A percentile compares a stretch with the other conserved stretches of the same genome.
phyloP scores from a whole-genome alignment of 768 basidiomycete genomes.

The Leucosporidium creatinivorum region DNA sequence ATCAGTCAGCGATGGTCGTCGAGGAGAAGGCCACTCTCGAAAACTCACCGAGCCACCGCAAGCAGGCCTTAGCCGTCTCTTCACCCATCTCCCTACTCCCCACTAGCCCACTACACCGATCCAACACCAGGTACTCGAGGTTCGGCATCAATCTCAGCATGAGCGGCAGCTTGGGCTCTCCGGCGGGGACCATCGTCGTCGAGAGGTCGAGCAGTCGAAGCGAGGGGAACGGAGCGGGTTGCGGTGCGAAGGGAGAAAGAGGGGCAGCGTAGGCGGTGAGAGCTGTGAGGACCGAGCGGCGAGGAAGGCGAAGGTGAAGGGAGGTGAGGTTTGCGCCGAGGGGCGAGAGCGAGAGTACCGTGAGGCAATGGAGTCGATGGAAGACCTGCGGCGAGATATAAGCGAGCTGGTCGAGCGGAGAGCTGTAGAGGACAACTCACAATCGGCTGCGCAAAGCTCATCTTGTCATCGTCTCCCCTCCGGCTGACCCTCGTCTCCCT shows the following conservation, averaged over 20 bases:
- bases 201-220: slow-evolving; percentile 68
- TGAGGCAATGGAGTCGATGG: slow-evolving; percentile 48
- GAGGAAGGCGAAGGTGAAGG: slow-evolving; percentile 65
- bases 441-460: slow-evolving; percentile 66
- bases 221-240: slow-evolving; percentile 44
- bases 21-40: background rate
- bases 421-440: slow-evolving; percentile 55
- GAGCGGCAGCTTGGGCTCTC: slow-evolving; percentile 51
- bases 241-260: slow-evolving; percentile 1
- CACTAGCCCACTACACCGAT: slow-evolving; percentile 54
- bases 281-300: slow-evolving; percentile 54
- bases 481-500: too few relatives aligned
- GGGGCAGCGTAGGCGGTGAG: slow-evolving; percentile 32
- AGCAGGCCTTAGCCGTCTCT: slow-evolving; percentile 10
- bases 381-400: slow-evolving; percentile 15
- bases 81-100: slow-evolving; percentile 45
- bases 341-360: slow-evolving; percentile 48
- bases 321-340: slow-evolving; percentile 48
- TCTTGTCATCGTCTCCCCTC: slow-evolving; percentile 41
- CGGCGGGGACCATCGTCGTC: slow-evolving; percentile 48
- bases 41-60: slow-evolving; percentile 23
- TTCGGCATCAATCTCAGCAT: slow-evolving; percentile 50
- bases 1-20: too few relatives aligned
- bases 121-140: slow-evolving; percentile 62
- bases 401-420: slow-evolving; percentile 35